A percentile compares a stretch with the other conserved stretches of the same genome.
Conservation (phyloP, 805 yeast genomes). For the Barnettozyma californica region DNA sequence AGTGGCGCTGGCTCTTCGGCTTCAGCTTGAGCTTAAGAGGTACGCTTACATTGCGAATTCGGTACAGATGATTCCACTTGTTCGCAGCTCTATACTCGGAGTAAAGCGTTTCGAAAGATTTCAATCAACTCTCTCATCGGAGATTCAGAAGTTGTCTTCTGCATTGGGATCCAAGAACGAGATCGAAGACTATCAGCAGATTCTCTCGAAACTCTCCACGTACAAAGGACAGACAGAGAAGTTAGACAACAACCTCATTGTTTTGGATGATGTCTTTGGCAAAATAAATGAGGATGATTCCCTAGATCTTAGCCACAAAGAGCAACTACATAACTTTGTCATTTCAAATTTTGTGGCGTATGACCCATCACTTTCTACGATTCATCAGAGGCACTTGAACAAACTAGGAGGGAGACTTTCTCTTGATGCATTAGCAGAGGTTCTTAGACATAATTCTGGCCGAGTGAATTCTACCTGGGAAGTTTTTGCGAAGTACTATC, state of each 20-base stretch:
- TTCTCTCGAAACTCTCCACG: background rate
- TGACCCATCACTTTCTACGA: constrained; percentile 29
- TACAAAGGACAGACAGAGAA: background rate
- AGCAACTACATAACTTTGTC: constrained; percentile 17
- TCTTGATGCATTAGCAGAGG: constrained; percentile 24
- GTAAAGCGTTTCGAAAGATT: background rate
- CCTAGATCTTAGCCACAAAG: constrained; percentile 1
- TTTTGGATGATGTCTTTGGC: constrained; percentile 7
- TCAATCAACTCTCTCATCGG: constrained; percentile 1
- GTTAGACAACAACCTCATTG: background rate
- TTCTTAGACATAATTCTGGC: constrained; percentile 46
- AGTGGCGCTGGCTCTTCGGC: background rate
- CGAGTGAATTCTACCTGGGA: constrained; percentile 48
- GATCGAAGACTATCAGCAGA: background rate
- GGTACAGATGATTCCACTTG: background rate
- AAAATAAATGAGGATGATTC: constrained; percentile 1
- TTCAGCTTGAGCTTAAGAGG: too few relatives aligned
- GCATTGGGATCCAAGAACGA: background rate
- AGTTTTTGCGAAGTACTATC: constrained; percentile 30
- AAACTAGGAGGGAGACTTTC: constrained; percentile 21
- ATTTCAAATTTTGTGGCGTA: constrained; percentile 21
- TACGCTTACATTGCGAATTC: too few relatives aligned
- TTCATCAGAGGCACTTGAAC: constrained; percentile 25
- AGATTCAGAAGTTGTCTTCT: background rate
- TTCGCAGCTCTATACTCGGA: background rate